These are phyloP conservation scores for Entomortierella parvispora DNA, from an alignment of 192 early-diverging fungal genomes.

Conservation along the genomic window DNA sequence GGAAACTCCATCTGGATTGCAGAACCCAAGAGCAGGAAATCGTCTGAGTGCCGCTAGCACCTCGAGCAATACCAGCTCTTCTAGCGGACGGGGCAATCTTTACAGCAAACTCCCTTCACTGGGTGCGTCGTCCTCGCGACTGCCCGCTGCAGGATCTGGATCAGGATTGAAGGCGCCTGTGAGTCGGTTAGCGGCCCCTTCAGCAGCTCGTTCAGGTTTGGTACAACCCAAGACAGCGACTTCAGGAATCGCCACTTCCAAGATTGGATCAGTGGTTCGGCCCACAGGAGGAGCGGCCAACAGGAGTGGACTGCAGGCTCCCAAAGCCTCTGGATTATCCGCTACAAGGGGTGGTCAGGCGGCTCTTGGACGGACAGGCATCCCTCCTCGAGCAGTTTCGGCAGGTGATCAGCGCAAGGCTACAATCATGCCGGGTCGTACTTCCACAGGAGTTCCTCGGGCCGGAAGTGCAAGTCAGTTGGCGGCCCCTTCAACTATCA, in stretches of 20 bases:
- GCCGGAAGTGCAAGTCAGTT: no score
- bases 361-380: neutral
- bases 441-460: neutral
- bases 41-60: slow-evolving; percentile 22
- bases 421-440: no score
- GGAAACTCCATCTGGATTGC: slow-evolving; percentile 26
- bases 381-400: no score
- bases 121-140: slow-evolving; percentile 18
- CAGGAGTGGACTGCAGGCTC: slow-evolving; percentile 20
- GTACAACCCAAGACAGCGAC: slow-evolving; percentile 19
- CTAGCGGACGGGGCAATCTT: slow-evolving; percentile 11
- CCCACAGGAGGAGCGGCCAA: slow-evolving; percentile 15
- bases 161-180: slow-evolving; percentile 27
- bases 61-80: slow-evolving; percentile 9
- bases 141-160: neutral
- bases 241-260: slow-evolving; percentile 15
- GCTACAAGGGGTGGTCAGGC: neutral
- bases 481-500: no score
- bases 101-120: slow-evolving; percentile 11
- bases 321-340: slow-evolving; percentile 9
- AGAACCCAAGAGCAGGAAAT: neutral
- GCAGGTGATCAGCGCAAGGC: no score
- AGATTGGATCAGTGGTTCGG: slow-evolving; percentile 18
- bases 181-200: slow-evolving; percentile 22
- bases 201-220: slow-evolving; percentile 15